Conservation (phyloP, 192 early-diverging fungal genomes). For the Globomyces pollinis-pini region DNA sequence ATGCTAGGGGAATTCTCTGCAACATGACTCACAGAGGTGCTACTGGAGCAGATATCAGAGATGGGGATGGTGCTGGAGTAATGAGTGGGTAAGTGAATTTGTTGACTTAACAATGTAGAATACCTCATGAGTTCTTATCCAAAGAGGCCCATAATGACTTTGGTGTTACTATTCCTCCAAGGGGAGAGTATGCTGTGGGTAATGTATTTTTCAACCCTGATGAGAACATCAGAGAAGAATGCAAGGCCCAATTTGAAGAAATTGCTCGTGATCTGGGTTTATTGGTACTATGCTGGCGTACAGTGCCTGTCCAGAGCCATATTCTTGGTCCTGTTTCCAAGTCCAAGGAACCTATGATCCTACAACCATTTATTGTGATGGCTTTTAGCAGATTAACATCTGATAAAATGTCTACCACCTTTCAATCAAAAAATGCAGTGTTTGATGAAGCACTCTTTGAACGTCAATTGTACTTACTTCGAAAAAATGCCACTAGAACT, state of each 20-base stretch:
- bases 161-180: conserved; percentile 58
- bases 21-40: conserved; percentile 99
- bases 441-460: conserved; percentile 59
- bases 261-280: conserved; percentile 70
- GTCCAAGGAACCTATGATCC: conserved; percentile 84
- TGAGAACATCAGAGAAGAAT: conserved; percentile 55
- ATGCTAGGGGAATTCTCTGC: conserved; percentile 87
- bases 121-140: conserved; percentile 84
- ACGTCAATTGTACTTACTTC: conserved; percentile 78
- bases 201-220: conserved; percentile 84
- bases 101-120: too few relatives aligned
- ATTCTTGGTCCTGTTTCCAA: conserved; percentile 85
- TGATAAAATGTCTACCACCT: not conserved
- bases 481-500: conserved; percentile 83
- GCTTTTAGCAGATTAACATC: conserved; percentile 13
- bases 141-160: conserved; percentile 45
- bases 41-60: conserved; percentile 83
- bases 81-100: too few relatives aligned
- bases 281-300: conserved; percentile 79
- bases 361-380: conserved; percentile 85
- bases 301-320: conserved; percentile 72
- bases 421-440: conserved; percentile 15
- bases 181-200: conserved; percentile 92
- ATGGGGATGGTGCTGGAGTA: conserved; percentile 98
- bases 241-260: conserved; percentile 66